A percentile compares a stretch with the other conserved stretches of the same genome.
phyloP scores from a whole-genome alignment of 2,329 filamentous ascomycete genomes.

The Colletotrichum brevisporum region DNA sequence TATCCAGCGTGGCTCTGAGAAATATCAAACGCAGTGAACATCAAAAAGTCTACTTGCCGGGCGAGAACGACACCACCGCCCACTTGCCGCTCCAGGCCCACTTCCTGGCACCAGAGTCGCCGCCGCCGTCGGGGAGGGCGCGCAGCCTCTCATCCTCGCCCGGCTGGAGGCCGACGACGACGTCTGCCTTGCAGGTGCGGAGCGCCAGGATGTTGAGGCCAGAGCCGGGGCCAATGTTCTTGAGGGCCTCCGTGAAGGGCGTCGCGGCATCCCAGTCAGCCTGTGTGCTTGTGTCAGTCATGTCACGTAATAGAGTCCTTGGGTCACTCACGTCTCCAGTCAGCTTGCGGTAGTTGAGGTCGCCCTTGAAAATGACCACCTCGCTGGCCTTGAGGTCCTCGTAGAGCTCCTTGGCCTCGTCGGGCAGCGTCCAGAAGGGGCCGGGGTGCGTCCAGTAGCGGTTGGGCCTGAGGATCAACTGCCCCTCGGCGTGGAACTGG shows the following conservation, averaged over 20 bases:
- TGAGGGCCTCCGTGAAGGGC: conserved; percentile 86
- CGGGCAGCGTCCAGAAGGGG: conserved; percentile 89
- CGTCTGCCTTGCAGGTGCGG: conserved; percentile 96
- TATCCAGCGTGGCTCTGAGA: conserved; percentile 26
- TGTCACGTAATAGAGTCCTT: too few relatives aligned
- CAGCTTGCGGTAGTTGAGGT: conserved; percentile 95
- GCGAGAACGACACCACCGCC: conserved; percentile 89
- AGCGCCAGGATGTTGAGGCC: conserved; percentile 89
- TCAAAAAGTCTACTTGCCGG: conserved; percentile 36
- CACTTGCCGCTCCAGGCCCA: conserved; percentile 98
- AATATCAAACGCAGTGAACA: neutral
- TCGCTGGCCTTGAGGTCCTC: conserved; percentile 87
- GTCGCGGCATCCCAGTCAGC: conserved; percentile 89
- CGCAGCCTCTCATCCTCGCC: conserved; percentile 88
- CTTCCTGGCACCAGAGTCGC: conserved; percentile 78
- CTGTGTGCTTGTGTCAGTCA: conserved; percentile 55
- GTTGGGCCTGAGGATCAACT: conserved; percentile 86
- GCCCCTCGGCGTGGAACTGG: conserved; percentile 83
- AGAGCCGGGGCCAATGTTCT: conserved; percentile 84
- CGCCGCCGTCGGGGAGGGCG: conserved; percentile 77
- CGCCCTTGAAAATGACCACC: conserved; percentile 96
- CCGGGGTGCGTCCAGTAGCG: conserved; percentile 91
- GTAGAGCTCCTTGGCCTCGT: conserved; percentile 75
- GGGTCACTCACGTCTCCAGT: conserved; percentile 81
- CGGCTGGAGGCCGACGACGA: conserved; percentile 87